These are phyloP conservation scores for Venturia pyrina DNA, from an alignment of 2,329 filamentous ascomycete species.

Conservation along the genomic window DNA sequence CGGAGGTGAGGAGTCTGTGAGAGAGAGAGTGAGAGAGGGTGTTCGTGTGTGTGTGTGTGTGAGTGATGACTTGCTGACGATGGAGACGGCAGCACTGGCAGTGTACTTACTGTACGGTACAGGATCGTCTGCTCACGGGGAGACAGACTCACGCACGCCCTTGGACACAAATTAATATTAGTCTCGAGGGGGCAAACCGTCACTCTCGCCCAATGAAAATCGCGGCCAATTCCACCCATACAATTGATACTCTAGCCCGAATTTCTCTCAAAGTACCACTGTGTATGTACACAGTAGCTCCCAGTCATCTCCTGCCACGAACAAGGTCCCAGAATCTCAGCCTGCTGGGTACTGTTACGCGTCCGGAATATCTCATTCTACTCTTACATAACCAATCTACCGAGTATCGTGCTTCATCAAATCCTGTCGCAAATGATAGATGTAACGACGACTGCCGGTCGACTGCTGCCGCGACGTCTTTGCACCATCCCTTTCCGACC, in stretches of 20 bases:
- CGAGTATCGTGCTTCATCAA: no score
- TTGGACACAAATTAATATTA: constrained; percentile 1
- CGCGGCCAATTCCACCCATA: not conserved
- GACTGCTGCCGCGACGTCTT: not conserved
- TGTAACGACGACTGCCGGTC: no score
- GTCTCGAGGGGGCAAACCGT: not conserved
- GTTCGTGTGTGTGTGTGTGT: no score
- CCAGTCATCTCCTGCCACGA: not conserved
- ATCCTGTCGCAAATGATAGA: no score
- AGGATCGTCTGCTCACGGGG: not conserved
- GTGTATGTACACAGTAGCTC: no score
- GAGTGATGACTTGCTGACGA: constrained; percentile 1
- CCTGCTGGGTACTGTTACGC: no score
- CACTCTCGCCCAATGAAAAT: not conserved
- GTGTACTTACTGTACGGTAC: no score
- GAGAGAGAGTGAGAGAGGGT: no score
- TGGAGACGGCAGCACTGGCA: no score
- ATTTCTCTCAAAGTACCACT: not conserved
- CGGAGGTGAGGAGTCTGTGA: no score
- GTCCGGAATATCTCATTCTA: not conserved
- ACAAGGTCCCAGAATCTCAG: not conserved
- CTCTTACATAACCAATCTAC: no score
- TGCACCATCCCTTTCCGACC: not conserved
- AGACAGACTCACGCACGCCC: not conserved
- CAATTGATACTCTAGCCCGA: not conserved